A percentile compares a stretch with the other conserved stretches of the same genome.
phyloP scores from a whole-genome alignment of 2,329 filamentous ascomycete species.

The Mollisia scopiformis region DNA sequence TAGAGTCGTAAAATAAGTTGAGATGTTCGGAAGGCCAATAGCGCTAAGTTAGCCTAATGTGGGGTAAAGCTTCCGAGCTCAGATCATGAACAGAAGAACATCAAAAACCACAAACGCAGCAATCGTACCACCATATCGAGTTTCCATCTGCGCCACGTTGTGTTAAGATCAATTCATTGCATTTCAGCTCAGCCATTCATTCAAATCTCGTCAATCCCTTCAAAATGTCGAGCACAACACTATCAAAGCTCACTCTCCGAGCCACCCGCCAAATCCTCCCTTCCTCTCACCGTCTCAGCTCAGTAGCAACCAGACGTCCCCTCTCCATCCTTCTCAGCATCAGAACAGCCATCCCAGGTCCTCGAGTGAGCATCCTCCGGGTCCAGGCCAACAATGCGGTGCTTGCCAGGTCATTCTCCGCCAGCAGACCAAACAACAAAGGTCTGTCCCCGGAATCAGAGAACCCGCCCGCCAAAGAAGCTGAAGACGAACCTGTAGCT shows the following conservation, averaged over 20 bases:
- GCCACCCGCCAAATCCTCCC: background rate
- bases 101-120: background rate
- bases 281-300: background rate
- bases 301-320: background rate
- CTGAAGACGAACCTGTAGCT: constrained; percentile 16
- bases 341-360: background rate
- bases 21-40: constrained; percentile 6
- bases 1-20: background rate
- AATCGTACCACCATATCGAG: background rate
- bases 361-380: background rate
- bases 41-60: constrained; percentile 17
- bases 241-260: constrained; percentile 18
- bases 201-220: background rate
- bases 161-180: constrained; percentile 4
- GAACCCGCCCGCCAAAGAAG: constrained; percentile 50
- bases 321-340: constrained; percentile 3
- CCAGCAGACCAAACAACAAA: constrained; percentile 41
- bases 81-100: constrained; percentile 4
- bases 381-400: background rate
- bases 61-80: constrained; percentile 10
- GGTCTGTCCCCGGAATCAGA: constrained; percentile 64
- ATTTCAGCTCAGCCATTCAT: constrained; percentile 5
- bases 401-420: constrained; percentile 13
- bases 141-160: background rate
- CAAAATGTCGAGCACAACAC: constrained; percentile 18